phyloP scores from a whole-genome alignment of 192 early-diverging fungal species.

The Gamsiella multidivaricata region DNA sequence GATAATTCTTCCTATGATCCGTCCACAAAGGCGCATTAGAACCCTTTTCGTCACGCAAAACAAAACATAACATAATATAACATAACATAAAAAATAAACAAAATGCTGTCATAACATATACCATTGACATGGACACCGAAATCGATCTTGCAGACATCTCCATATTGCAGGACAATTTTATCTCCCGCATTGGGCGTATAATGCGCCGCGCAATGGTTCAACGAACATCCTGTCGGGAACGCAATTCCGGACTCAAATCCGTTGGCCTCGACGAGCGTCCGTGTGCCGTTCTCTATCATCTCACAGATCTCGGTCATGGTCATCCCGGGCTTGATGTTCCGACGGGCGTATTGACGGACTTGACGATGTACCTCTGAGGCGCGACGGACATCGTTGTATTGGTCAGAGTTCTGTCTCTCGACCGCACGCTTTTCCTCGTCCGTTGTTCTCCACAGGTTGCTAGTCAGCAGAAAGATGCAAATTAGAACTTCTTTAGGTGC shows the following conservation, averaged over 20 bases:
- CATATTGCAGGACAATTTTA: slow-evolving; percentile 84
- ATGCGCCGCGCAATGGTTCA: slow-evolving; percentile 96
- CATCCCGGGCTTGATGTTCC: slow-evolving; percentile 93
- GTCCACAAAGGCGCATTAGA: not conserved
- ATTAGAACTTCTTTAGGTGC: not conserved
- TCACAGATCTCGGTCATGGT: slow-evolving; percentile 92
- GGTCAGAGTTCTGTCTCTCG: slow-evolving; percentile 77
- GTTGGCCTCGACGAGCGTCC: slow-evolving; percentile 82
- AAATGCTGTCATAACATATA: slow-evolving; percentile 26
- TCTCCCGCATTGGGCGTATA: slow-evolving; percentile 98
- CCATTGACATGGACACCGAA: slow-evolving; percentile 95
- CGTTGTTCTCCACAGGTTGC: slow-evolving; percentile 89
- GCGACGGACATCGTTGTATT: slow-evolving; percentile 84
- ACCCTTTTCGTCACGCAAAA: not conserved
- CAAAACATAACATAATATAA: slow-evolving; percentile 1
- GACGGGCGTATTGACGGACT: slow-evolving; percentile 84
- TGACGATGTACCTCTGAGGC: slow-evolving; percentile 96
- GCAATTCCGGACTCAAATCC: slow-evolving; percentile 88
- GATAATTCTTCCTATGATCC: slow-evolving; percentile 79
- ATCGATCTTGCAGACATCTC: slow-evolving; percentile 97
- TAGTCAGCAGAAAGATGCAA: slow-evolving; percentile 24
- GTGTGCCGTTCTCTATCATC: slow-evolving; percentile 93
- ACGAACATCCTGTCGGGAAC: slow-evolving; percentile 94
- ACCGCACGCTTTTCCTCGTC: slow-evolving; percentile 90
- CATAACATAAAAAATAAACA: not conserved